phyloP scores from a whole-genome alignment of 2,329 filamentous ascomycete species.

The Coniochaeta ligniaria region DNA sequence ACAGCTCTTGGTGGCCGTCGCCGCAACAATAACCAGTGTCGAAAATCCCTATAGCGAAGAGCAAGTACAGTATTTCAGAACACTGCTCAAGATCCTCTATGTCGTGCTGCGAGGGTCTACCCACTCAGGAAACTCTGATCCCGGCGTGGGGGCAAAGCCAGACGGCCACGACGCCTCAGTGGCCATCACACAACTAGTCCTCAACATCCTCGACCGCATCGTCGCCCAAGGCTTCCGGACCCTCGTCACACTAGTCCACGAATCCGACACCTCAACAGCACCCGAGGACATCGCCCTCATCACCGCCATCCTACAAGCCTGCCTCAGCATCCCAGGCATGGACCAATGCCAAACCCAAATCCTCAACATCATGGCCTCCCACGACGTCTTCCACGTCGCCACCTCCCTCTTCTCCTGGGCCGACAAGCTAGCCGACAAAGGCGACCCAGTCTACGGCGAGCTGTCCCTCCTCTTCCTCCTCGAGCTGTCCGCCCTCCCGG shows the following conservation, averaged over 20 bases:
- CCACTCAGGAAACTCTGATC: conserved; percentile 22
- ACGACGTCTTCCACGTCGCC: conserved; percentile 73
- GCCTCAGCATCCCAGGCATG: conserved; percentile 70
- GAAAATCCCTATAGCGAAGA: conserved; percentile 45
- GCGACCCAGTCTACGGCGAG: conserved; percentile 88
- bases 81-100: conserved; percentile 77
- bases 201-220: conserved; percentile 74
- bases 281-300: conserved; percentile 82
- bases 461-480: conserved; percentile 84
- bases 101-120: conserved; percentile 66
- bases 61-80: conserved; percentile 68
- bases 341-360: conserved; percentile 65
- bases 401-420: conserved; percentile 90
- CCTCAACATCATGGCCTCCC: conserved; percentile 60
- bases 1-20: conserved; percentile 41
- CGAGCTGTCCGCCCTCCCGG: conserved; percentile 73
- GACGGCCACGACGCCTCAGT: conserved; percentile 28
- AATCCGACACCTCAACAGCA: conserved; percentile 54
- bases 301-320: conserved; percentile 80
- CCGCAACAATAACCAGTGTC: conserved; percentile 44
- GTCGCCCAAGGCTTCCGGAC: conserved; percentile 78
- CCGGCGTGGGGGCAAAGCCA: conserved; percentile 19
- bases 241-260: conserved; percentile 75
- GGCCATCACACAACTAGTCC: conserved; percentile 51
- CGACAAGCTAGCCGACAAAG: conserved; percentile 68